Evolutionary conservation across 805 yeast genomes (phyloP).

Genomic region (Sugiyamaella lignohabitans): DNA sequence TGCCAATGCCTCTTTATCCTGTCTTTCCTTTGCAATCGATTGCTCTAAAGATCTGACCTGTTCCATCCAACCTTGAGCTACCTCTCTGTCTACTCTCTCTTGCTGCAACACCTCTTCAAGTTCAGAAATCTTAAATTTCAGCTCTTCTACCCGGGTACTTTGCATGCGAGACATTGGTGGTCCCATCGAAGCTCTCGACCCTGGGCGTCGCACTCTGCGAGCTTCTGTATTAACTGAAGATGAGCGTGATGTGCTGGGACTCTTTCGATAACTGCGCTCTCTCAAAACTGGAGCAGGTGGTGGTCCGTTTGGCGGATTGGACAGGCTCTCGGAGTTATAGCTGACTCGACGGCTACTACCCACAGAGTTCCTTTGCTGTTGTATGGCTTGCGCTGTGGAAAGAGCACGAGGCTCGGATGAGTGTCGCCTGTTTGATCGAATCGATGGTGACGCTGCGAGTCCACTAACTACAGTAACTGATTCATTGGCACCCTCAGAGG

Average conservation of each 20-base stretch:
- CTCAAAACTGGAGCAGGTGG: neutral
- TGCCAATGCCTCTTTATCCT: slow-evolving; percentile 15
- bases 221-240: slow-evolving; percentile 11
- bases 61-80: slow-evolving; percentile 15
- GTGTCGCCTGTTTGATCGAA: neutral
- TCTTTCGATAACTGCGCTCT: neutral
- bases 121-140: slow-evolving; percentile 25
- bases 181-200: slow-evolving; percentile 13
- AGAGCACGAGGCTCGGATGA: neutral
- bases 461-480: too few species aligned
- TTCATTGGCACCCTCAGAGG: too few species aligned
- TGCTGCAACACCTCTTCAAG: slow-evolving; percentile 25
- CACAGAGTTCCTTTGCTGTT: neutral
- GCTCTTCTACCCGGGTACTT: slow-evolving; percentile 22
- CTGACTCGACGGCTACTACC: neutral
- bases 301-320: neutral
- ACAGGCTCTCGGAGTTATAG: neutral
- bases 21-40: slow-evolving; percentile 15
- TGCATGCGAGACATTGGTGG: slow-evolving; percentile 14
- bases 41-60: slow-evolving; percentile 21
- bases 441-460: too few species aligned
- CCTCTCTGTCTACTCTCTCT: slow-evolving; percentile 22
- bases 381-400: neutral
- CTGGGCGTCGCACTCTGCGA: slow-evolving; percentile 15
- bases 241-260: slow-evolving; percentile 12